Evolutionary conservation across 2,329 filamentous ascomycete species (phyloP).

Genomic region (Ophidiomyces ophidiicola): DNA sequence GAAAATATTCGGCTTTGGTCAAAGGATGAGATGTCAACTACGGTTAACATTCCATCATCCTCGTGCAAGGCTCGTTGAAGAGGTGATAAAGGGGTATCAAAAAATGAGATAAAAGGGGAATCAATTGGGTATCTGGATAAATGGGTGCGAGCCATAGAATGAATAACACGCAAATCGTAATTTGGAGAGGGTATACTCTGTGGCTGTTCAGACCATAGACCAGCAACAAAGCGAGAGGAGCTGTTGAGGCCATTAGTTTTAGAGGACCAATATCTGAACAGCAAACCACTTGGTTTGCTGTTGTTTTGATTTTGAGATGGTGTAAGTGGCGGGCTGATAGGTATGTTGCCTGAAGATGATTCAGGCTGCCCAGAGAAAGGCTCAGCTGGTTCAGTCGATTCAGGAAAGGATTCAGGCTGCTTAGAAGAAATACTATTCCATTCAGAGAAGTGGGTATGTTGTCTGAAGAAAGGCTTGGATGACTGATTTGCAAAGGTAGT

Average conservation of each 20-base stretch:
- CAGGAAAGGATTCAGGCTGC: no score
- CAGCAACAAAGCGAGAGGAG: conserved; percentile 18
- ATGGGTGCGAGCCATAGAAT: conserved; percentile 19
- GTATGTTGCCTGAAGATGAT: no score
- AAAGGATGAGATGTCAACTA: conserved; percentile 24
- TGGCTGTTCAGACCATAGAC: conserved; percentile 17
- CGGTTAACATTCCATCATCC: conserved; percentile 19
- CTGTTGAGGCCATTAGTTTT: conserved; percentile 25
- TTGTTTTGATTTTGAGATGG: no score
- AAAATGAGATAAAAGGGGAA: conserved; percentile 28
- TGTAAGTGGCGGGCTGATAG: no score
- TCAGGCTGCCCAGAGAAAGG: no score
- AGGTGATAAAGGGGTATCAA: conserved; percentile 19
- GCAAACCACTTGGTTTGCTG: no score
- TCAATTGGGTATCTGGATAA: conserved; percentile 16
- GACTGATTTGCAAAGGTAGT: no score
- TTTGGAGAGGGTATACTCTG: conserved; percentile 12
- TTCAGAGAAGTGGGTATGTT: no score
- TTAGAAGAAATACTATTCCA: no score
- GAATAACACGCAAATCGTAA: conserved; percentile 16
- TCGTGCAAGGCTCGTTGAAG: conserved; percentile 24
- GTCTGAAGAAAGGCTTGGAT: no score
- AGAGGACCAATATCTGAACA: conserved; percentile 26
- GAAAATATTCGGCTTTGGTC: conserved; percentile 18
- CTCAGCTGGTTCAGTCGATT: no score